Evolutionary conservation across 331 rosid genomes (phyloP), one percentile per base, ranked within the genome.

Genomic region (Arachis monticola): DNA sequence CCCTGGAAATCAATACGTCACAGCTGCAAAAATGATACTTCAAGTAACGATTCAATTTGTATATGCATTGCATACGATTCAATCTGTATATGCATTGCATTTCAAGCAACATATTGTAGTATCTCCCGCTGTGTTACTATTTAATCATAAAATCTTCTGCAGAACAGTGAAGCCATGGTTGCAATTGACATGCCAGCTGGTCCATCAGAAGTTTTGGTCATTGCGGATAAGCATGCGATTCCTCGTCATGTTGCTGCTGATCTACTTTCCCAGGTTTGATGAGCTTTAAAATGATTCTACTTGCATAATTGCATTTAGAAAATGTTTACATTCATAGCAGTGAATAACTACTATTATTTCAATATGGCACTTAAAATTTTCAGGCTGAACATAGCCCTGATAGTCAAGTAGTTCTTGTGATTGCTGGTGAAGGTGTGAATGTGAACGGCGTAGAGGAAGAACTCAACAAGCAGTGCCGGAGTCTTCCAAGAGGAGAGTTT

Each of bases 351-450:
- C 1, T 27, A 27, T 27, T 22, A 8, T 67, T 67, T 35, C 30
- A 27, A 27, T 27, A 27, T 27, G 30, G 41, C 41, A 44, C 51
- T 47, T 32, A 10, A 52, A 51, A 67, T 65, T 83, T 81, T 78
- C 91, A 93, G 98, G 98, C 98, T 22, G 98, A 92, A 84, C 98
- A 92, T 75, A 95, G 98, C 69, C 98, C 98, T 74, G 98, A 92
- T 74, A 92, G 96, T 84, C 98, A 90, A 80, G 98, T 91, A 72
- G 98, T 93, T 85, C 97, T 93, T 79, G 97, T 91, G 72, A 81
- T 93, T 70, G 67, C 88, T 64, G 98, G 97, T 41, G 96, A 89
- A 81, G 91, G 85, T 77, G 97, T 86, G 44, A 82, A 89, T 82
- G 2, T 85, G 53, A 87, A 87, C 27, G 89, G 85, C 45, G 89